Base-by-base conservation (phyloP, 148 eudicot species). In the Camellia lanceoleosa region DNA sequence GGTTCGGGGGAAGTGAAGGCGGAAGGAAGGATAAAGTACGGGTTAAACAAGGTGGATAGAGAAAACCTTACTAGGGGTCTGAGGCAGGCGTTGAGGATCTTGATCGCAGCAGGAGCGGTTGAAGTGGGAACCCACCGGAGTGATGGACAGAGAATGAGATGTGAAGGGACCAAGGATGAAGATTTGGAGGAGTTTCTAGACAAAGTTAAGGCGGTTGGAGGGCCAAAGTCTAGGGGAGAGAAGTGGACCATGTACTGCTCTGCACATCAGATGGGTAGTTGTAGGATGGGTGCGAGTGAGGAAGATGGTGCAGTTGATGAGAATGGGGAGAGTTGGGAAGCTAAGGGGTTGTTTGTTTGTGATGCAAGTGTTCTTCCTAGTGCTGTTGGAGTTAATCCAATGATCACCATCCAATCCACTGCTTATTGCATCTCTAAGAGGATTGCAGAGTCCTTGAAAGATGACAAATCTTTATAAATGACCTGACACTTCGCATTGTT, bases 211-310 rank as follows among this genome's bases (percentile, higher is more conserved):
- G 89, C 88, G 0, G 88, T 78, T 1, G 93, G 88, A 20, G 98
- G 98, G 20, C 88, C 96, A 4, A 87, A 69, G 68, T 89, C 96
- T 1, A 78, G 78, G 63, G 86, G 55, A 11, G 89, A 91, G 62
- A 43, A 87, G 4, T 95, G 98, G 98, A 82, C 89, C 0, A 60
- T 83, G 7, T 93, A 91, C 67, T 86, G 93, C 68, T 86, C 91
- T 46, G 98, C 98, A 6, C 98, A 95, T 87, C 98, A 95, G 82
- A 93, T 95, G 97, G 78, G 98, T 8, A 95, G 98, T 70, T 95
- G 98, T 68, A 82, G 93, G 46, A 95, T 95, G 97, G 96, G 96
- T 8, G 86, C 81, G 20, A 82, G 73, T 0, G 83, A 89, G 59
- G 88, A 89, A 56, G 88, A 87, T 46, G 98, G 96, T 1, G 98